Conservation (phyloP, 257 asterid genomes). For the Nemophila menziesii region DNA sequence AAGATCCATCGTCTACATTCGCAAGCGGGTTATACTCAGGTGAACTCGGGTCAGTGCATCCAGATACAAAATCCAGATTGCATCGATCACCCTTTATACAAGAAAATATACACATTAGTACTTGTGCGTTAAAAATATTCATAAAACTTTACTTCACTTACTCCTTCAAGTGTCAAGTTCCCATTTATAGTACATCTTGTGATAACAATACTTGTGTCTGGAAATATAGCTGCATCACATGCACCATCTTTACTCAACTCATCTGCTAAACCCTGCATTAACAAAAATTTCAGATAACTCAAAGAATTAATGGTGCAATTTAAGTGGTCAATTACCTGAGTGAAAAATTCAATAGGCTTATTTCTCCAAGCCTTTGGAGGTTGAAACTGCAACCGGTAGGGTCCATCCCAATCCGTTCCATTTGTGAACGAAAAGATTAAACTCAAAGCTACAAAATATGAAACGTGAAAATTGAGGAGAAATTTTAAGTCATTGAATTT, state of each 20-base stretch:
- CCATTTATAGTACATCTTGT: conserved; percentile 68
- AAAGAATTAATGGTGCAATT: not conserved
- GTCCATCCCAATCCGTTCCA: conserved; percentile 83
- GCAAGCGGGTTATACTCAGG: conserved; percentile 54
- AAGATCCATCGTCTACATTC: conserved; percentile 78
- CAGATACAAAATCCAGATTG: conserved; percentile 54
- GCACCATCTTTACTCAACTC: conserved; percentile 83
- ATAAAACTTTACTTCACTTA: conserved; percentile 32
- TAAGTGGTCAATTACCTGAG: conserved; percentile 26
- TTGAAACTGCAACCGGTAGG: conserved; percentile 69
- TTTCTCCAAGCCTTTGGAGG: conserved; percentile 67
- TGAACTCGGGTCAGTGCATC: conserved; percentile 75
- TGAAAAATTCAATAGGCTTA: conserved; percentile 47
- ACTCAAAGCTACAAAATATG: conserved; percentile 45
- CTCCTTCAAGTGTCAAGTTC: conserved; percentile 60
- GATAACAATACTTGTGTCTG: conserved; percentile 42
- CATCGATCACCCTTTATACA: conserved; percentile 76
- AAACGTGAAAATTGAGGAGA: not conserved
- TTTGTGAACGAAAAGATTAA: conserved; percentile 86
- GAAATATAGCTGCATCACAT: conserved; percentile 69
- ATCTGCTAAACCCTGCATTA: conserved; percentile 52
- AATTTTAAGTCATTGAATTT: not conserved
- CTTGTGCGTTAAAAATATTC: not conserved
- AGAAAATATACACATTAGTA: not conserved
- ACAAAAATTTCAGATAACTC: not conserved